Conservation (phyloP, 768 basidiomycete genomes). For the Thelephora aurantiotincta region DNA sequence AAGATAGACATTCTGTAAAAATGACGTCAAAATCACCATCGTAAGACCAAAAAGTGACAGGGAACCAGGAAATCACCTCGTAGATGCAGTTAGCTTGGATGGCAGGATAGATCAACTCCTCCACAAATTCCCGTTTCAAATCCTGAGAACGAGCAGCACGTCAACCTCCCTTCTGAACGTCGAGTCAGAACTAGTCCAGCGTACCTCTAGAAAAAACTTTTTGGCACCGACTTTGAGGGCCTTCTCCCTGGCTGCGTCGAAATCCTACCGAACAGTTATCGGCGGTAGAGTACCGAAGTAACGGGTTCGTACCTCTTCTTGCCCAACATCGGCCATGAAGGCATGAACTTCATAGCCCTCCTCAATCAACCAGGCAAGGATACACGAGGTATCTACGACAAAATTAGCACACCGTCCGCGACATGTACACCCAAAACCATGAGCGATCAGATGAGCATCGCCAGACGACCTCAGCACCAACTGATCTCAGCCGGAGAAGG, state of each 20-base stretch:
- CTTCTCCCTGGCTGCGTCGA: conserved; percentile 81
- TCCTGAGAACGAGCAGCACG: conserved; percentile 36
- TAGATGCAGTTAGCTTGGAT: conserved; percentile 98
- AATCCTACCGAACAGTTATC: conserved; percentile 45
- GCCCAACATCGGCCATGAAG: conserved; percentile 94
- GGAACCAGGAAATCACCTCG: conserved; percentile 42
- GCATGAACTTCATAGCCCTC: conserved; percentile 94
- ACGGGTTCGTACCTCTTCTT: conserved; percentile 52
- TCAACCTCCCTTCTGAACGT: neutral
- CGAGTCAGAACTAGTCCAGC: neutral
- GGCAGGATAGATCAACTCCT: conserved; percentile 94
- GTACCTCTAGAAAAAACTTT: conserved; percentile 85
- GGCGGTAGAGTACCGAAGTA: neutral
- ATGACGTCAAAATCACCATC: neutral
- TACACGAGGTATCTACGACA: conserved; percentile 85
- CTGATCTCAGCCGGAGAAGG: neutral
- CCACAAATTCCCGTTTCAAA: conserved; percentile 87
- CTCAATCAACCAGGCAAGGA: conserved; percentile 98
- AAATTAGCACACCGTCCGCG: no score
- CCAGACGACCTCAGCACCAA: neutral
- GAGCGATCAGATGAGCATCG: neutral
- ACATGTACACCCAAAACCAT: neutral
- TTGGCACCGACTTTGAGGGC: conserved; percentile 87
- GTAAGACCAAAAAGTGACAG: neutral
- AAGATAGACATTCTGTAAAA: conserved; percentile 75